These are phyloP conservation scores for Cystobasidiaceae sp. DNA, from an alignment of 1,284 basidiomycete species.

Conservation along the genomic window DNA sequence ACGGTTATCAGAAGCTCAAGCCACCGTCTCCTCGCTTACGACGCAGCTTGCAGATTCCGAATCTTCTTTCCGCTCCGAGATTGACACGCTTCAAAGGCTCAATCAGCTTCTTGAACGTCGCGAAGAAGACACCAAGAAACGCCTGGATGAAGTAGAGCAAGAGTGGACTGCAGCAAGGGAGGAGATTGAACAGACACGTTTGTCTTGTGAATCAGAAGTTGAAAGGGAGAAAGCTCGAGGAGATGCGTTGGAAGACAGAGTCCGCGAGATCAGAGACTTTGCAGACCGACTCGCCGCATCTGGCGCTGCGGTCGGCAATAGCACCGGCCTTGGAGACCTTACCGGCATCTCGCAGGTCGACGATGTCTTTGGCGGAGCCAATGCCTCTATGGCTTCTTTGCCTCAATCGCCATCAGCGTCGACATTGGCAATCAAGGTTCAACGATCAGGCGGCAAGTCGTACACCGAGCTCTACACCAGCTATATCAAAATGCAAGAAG, in stretches of 20 bases:
- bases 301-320: no score
- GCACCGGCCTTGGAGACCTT: neutral
- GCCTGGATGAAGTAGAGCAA: constrained; percentile 68
- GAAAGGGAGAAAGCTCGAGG: constrained; percentile 52
- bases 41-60: constrained; percentile 72
- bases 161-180: constrained; percentile 69
- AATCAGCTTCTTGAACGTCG: constrained; percentile 75
- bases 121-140: constrained; percentile 67
- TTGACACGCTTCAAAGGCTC: constrained; percentile 62
- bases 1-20: constrained; percentile 64
- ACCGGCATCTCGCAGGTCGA: neutral
- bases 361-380: constrained; percentile 22
- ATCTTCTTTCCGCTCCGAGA: constrained; percentile 67
- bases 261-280: constrained; percentile 29
- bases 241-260: constrained; percentile 21
- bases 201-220: constrained; percentile 59
- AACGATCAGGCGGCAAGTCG: constrained; percentile 66
- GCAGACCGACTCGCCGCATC: constrained; percentile 18
- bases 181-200: constrained; percentile 62
- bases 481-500: constrained; percentile 75
- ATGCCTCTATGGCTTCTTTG: neutral
- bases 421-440: constrained; percentile 70
- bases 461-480: constrained; percentile 89
- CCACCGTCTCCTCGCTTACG: constrained; percentile 63
- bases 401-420: constrained; percentile 59